These are phyloP conservation scores for Clitoria ternatea DNA, from an alignment of 306 rosid species.

Conservation along the genomic window DNA sequence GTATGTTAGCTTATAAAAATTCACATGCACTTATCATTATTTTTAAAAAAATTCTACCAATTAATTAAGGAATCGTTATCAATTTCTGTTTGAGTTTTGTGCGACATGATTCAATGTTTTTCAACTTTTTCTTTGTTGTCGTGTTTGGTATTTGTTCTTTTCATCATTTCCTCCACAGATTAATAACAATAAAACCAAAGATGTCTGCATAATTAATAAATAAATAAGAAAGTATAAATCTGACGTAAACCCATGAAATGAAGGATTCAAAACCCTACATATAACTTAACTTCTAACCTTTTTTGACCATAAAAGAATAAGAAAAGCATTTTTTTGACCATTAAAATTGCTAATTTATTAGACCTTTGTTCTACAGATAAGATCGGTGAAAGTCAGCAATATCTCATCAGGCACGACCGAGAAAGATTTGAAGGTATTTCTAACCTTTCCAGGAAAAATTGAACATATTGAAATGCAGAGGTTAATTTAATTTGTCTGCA, in stretches of 20 bases:
- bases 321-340: background rate
- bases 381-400: constrained; percentile 52
- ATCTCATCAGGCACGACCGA: constrained; percentile 47
- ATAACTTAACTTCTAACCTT: background rate
- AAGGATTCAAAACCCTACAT: background rate
- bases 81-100: background rate
- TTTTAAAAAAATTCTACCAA: background rate
- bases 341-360: background rate
- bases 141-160: no score
- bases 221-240: no score
- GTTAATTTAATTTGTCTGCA: constrained; percentile 32
- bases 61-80: background rate
- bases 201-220: background rate
- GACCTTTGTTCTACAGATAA: constrained; percentile 25
- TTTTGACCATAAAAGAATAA: no score
- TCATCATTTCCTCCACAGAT: no score
- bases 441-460: constrained; percentile 58
- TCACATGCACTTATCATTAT: background rate
- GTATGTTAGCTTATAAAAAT: background rate
- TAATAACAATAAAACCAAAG: background rate
- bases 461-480: constrained; percentile 42
- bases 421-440: constrained; percentile 53
- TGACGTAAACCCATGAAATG: background rate
- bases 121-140: background rate
- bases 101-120: background rate